Evolutionary conservation across 2,329 filamentous ascomycete species (phyloP), one percentile per base, ranked within the genome.

Genomic region (Chrysoporthe cubensis): DNA sequence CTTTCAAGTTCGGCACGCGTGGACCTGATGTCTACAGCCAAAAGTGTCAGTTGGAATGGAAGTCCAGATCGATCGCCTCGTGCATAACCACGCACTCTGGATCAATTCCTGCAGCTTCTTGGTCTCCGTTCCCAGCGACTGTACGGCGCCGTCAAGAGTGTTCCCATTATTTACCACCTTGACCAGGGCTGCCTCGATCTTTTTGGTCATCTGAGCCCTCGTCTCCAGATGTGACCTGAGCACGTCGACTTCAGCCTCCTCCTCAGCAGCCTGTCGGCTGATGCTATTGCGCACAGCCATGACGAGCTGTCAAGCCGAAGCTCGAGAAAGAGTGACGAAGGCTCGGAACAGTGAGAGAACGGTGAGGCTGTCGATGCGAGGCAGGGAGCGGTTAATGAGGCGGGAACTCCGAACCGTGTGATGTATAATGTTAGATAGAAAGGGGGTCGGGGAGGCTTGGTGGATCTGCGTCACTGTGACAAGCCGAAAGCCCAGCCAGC

Each of bases 111-210:
- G 96, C 32, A 98, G 85, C 71, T 90, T 91, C 78, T 93, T 92
- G 0, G 96, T 98, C 78, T 97, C 96, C 74, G 91, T 92, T 76
- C 94, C 96, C 54, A 99, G 90, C 9, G 96, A 96, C 0, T 93
- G 93, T 66, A 96, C 94, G 13, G 96, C 94, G 76, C 97, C 93
- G 75, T 93, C 91, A 26, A 98, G 94, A 69, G 91, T 94, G 80
- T 94, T 93, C 21, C 95, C 96, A 64, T 93, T 96, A 48, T 90
- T 88, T 74, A 98, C 94, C 44, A 99, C 84, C 66, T 94, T 88
- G 48, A 89, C 87, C 72, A 97, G 85, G 63, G 93, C 97, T 40
- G 92, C 91, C 79, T 97, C 92, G 66, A 99, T 97, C 83, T 97
- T 97, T 83, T 96, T 97, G 43, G 94, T 97, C 77, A 98, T 86